A percentile compares a stretch with the other conserved stretches of the same genome.
Conservation (phyloP, 306 rosid genomes). For the Rosa lucieae region DNA sequence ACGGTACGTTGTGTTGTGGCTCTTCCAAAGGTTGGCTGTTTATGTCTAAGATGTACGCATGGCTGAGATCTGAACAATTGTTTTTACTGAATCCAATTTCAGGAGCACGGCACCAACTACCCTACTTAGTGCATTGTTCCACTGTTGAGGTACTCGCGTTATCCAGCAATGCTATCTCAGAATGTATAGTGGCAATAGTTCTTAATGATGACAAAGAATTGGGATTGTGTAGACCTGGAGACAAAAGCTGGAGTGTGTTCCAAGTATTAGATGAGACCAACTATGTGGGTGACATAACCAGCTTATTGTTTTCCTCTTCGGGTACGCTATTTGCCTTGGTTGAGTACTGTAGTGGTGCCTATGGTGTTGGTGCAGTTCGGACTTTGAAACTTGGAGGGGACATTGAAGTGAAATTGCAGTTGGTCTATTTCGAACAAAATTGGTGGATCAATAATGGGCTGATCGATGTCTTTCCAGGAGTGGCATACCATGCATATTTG, state of each 20-base stretch:
- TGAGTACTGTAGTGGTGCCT: too few relatives aligned
- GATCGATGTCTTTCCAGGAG: too few relatives aligned
- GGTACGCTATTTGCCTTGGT: background rate
- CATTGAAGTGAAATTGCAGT: background rate
- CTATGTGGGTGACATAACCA: background rate
- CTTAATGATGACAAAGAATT: background rate
- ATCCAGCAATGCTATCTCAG: background rate
- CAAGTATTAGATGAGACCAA: background rate
- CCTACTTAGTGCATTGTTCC: too few relatives aligned
- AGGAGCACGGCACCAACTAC: background rate
- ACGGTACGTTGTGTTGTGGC: background rate
- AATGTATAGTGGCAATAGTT: background rate
- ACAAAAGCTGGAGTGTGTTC: background rate
- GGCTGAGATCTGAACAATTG: too few relatives aligned
- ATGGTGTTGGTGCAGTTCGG: too few relatives aligned
- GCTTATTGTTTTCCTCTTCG: background rate
- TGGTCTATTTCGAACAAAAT: background rate
- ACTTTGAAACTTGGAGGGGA: too few relatives aligned
- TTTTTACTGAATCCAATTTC: background rate
- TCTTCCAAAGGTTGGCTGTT: too few relatives aligned
- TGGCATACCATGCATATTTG: background rate
- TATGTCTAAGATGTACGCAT: too few relatives aligned
- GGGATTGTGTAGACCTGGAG: background rate
- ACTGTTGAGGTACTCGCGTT: background rate
- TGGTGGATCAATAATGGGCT: background rate